Evolutionary conservation across 2,329 filamentous ascomycete genomes (phyloP).

Genomic region (Harringtonia lauricola): DNA sequence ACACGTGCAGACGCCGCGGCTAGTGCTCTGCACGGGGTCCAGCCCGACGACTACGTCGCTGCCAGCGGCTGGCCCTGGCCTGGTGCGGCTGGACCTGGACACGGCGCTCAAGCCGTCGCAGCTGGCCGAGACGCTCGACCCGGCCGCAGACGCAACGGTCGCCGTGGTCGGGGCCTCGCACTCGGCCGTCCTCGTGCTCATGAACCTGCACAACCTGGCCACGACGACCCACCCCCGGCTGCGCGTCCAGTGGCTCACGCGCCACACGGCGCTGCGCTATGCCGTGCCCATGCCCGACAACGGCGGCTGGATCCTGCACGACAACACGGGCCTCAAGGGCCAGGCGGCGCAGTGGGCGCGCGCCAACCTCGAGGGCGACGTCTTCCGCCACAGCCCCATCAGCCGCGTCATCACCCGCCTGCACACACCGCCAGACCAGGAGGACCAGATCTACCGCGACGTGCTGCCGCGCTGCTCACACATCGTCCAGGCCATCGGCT

Average conservation of each 20-base stretch:
- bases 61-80: too few species aligned
- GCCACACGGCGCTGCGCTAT: neutral
- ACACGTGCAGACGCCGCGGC: neutral
- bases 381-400: neutral
- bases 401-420: too few species aligned
- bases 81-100: too few species aligned
- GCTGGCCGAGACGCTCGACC: neutral
- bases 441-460: neutral
- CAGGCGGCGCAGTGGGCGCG: neutral
- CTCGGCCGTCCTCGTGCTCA: neutral
- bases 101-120: neutral
- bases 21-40: neutral
- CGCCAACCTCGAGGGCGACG: neutral
- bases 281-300: neutral
- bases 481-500: neutral
- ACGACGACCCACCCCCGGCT: neutral
- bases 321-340: conserved; percentile 1
- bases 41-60: neutral
- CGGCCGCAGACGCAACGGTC: neutral
- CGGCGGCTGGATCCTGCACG: neutral
- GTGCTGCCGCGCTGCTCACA: neutral
- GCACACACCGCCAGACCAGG: neutral
- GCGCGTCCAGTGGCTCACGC: neutral
- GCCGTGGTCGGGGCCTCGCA: neutral
- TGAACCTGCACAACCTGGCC: neutral